These are phyloP conservation scores for Borealophlyctis nickersoniae DNA, from an alignment of 192 early-diverging fungal genomes.

Conservation along the genomic window DNA sequence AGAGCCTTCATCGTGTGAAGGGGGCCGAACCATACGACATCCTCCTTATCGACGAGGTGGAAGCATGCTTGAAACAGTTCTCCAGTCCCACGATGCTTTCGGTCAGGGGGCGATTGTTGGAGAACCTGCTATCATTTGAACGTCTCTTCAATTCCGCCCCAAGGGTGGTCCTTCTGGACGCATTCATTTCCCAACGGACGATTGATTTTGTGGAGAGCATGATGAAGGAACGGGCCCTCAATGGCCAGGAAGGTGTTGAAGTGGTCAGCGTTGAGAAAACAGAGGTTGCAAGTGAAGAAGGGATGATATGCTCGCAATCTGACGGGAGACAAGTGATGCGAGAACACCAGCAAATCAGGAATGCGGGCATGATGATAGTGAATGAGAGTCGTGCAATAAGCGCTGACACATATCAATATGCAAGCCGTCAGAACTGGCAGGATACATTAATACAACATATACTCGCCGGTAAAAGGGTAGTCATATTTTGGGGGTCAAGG, in stretches of 20 bases:
- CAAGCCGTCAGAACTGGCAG: conserved; percentile 5
- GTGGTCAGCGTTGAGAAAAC: too few relatives aligned
- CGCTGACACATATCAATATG: conserved; percentile 4
- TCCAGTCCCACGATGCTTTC: conserved; percentile 5
- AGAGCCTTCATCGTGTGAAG: conserved; percentile 11
- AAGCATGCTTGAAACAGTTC: conserved; percentile 18
- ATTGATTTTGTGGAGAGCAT: conserved; percentile 10
- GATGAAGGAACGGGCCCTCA: too few relatives aligned
- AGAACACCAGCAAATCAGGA: too few relatives aligned
- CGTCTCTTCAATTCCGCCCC: conserved; percentile 2
- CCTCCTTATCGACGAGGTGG: conserved; percentile 11
- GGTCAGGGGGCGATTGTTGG: conserved; percentile 2
- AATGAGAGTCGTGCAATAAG: conserved; percentile 3
- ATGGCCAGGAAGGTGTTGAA: too few relatives aligned
- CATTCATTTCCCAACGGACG: conserved; percentile 11
- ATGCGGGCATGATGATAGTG: too few relatives aligned
- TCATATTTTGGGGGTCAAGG: conserved; percentile 11
- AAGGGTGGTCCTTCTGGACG: conserved; percentile 11
- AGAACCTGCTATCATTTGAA: conserved; percentile 3
- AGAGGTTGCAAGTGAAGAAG: too few relatives aligned
- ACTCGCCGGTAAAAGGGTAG: conserved; percentile 4
- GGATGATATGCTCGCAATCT: too few relatives aligned
- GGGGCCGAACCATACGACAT: conserved; percentile 11
- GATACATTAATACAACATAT: not conserved
- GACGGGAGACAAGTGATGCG: too few relatives aligned